phyloP scores from a whole-genome alignment of 108 stramenopile genomes.

The Nitzschia sp. region DNA sequence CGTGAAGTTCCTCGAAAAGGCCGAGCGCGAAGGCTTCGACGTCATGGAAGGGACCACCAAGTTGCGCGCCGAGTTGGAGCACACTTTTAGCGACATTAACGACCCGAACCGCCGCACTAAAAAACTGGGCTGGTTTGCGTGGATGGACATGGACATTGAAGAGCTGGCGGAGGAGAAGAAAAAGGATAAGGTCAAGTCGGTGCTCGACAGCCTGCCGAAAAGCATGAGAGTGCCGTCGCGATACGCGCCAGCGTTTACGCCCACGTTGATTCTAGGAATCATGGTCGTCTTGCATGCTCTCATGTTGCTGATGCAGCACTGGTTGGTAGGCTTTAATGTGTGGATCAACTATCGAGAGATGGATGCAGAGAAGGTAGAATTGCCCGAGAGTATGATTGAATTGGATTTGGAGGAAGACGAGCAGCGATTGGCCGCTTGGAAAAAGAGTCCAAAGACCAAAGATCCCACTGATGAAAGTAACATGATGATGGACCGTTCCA shows the following conservation, averaged over 20 bases:
- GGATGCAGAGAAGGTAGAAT: conserved; percentile 39
- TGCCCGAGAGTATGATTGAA: conserved; percentile 72
- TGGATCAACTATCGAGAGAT: conserved; percentile 83
- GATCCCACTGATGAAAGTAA: conserved; percentile 9
- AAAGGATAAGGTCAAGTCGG: conserved; percentile 63
- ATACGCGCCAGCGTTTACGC: conserved; percentile 79
- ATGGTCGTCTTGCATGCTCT: conserved; percentile 82
- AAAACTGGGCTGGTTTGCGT: conserved; percentile 79
- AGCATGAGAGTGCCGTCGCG: conserved; percentile 75
- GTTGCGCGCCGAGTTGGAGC: conserved; percentile 79
- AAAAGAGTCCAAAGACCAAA: conserved; percentile 25
- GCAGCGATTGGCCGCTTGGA: conserved; percentile 1
- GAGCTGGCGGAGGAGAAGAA: conserved; percentile 84
- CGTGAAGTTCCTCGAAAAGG: conserved; percentile 78
- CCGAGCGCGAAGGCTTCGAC: conserved; percentile 87
- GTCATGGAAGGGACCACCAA: conserved; percentile 88
- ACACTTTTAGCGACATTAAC: conserved; percentile 74
- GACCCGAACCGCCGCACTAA: conserved; percentile 71
- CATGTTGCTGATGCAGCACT: conserved; percentile 88
- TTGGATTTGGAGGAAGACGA: conserved; percentile 54
- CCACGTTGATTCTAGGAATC: conserved; percentile 72
- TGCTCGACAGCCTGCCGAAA: conserved; percentile 79
- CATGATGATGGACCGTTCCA: conserved; percentile 20
- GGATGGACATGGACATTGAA: conserved; percentile 91
- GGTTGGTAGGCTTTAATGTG: conserved; percentile 91